Evolutionary conservation across 2,329 filamentous ascomycete genomes (phyloP).

Genomic region (Ascocoryne sarcoides): DNA sequence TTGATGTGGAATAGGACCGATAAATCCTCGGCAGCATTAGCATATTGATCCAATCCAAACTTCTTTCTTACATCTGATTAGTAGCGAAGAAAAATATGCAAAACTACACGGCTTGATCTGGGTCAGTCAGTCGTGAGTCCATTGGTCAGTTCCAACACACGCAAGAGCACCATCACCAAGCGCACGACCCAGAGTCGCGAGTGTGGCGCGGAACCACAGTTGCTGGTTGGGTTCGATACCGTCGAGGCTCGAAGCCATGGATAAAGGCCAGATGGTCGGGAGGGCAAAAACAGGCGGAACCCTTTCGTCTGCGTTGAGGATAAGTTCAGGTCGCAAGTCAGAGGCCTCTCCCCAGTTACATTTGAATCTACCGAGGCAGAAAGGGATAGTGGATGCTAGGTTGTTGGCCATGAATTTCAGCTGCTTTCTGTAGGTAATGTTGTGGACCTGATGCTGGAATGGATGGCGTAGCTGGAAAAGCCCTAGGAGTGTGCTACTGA

Average conservation of each 20-base stretch:
- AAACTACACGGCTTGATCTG: no score
- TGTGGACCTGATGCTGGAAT: neutral
- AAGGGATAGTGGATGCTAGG: neutral
- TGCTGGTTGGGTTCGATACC: neutral
- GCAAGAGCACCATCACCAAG: neutral
- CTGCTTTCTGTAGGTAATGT: neutral
- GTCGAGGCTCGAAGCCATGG: neutral
- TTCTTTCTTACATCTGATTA: no score
- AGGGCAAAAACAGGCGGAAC: neutral
- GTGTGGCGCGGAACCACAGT: neutral
- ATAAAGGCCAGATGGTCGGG: neutral
- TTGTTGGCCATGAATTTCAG: neutral
- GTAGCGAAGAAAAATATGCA: no score
- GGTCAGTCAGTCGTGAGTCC: no score
- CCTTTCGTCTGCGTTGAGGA: neutral
- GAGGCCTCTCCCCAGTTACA: neutral
- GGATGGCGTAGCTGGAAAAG: neutral
- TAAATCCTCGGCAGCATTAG: no score
- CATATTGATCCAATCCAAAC: no score
- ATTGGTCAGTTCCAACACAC: neutral
- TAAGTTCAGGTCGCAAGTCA: neutral
- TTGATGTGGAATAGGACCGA: no score
- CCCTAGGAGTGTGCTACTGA: neutral
- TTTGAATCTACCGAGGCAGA: neutral
- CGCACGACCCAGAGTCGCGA: neutral